Base-by-base conservation (phyloP, 228 moss, liverwort and hornwort species). In the Sphagnum fallax region DNA sequence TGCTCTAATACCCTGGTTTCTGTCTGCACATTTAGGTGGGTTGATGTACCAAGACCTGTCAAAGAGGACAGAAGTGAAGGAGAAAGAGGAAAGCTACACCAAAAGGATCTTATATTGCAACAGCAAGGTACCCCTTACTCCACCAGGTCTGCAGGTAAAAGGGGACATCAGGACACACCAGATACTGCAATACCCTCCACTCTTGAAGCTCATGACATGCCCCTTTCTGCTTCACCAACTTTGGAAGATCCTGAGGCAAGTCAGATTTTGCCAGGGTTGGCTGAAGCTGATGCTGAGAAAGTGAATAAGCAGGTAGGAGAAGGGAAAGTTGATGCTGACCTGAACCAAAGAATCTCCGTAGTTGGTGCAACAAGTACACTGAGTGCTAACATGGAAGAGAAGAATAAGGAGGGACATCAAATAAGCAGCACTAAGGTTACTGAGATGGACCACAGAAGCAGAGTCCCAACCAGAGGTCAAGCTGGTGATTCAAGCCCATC, bases 1-100 rank as follows among this genome's bases (percentile, higher is more conserved):
- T 32, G 32, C 32, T 32, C 32, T 32, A 32, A 32, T 32, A 32
- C 32, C 32, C 2, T 32, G 32, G 32, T 32, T 32, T 32, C 32
- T 32, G 55, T 75, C 63, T 50, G 55, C 61, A 48, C 63, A 5
- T 77, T 16, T 60, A 87, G 87, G 55, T 87, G 87, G 87, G 62
- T 87, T 66, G 87, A 87, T 74, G 50, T 78, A 60, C 87, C 87
- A 66, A 72, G 83, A 75, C 73, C 80, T 64, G 60, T 76, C 49
- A 87, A 83, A 66, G 86, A 80, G 59, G 76, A 76, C 14, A 87
- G 70, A 61, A 87, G 70, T 68, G 78, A 68, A 52, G 79, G 73
- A 62, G 85, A 73, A 65, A 82, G 77, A 75, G 75, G 64, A 3
- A 83, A 83, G 73, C 16, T 64, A 32, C 67, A 74, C 53, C 60